Evolutionary conservation across 1,139 yeast species (phyloP).

Genomic region (Nakaseomyces kungkrabaensis): DNA sequence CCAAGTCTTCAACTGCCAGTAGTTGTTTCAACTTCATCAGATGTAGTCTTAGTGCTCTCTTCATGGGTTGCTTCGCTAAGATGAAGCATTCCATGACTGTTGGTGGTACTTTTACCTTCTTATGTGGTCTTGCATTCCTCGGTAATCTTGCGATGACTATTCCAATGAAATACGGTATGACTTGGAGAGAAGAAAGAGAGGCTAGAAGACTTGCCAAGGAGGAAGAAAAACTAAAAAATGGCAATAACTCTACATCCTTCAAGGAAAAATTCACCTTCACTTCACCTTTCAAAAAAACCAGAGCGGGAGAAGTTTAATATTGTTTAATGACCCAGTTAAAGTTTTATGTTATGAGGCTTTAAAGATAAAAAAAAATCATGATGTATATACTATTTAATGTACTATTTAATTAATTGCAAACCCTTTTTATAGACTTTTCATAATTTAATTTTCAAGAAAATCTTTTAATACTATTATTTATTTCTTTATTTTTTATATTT

Average conservation of each 20-base stretch:
- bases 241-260: background rate
- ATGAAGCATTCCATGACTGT: constrained; percentile 45
- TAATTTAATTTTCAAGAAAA: background rate
- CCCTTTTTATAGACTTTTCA: too few relatives aligned
- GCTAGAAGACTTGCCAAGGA: background rate
- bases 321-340: background rate
- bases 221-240: background rate
- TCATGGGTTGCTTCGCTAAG: constrained; percentile 49
- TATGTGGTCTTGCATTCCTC: constrained; percentile 31
- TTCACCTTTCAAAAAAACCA: background rate
- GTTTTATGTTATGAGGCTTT: background rate
- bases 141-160: constrained; percentile 21
- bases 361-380: too few relatives aligned
- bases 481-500: background rate
- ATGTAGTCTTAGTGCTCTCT: constrained; percentile 51
- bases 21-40: constrained; percentile 52
- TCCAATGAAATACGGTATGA: constrained; percentile 28
- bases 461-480: background rate
- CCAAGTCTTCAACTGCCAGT: constrained; percentile 49
- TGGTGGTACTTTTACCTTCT: constrained; percentile 57
- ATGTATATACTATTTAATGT: too few relatives aligned
- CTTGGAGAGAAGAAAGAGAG: constrained; percentile 23
- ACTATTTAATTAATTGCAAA: too few relatives aligned
- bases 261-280: background rate
- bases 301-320: background rate